Base-by-base conservation (phyloP, 805 yeast species). In the Metschnikowia lunata region DNA sequence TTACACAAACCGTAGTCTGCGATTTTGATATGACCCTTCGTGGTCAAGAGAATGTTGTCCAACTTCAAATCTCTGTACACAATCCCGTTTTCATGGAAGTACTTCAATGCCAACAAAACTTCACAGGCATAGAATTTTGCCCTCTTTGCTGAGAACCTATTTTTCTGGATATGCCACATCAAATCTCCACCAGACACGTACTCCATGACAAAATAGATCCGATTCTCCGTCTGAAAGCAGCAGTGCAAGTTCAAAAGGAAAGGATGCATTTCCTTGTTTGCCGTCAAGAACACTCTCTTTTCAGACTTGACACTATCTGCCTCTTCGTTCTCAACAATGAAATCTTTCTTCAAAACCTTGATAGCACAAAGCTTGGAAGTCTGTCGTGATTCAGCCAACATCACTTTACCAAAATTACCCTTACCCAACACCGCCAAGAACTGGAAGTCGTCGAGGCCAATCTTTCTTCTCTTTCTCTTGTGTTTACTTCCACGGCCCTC, bases 51-150 rank as follows among this genome's bases (percentile, higher is more conserved):
- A 51, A 93, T 93, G 65, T 93, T 93, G 63, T 93, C 99, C 56
- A 93, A 75, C 68, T 93, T 93, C 78, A 91, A 78, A 66, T 91
- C 99, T 71, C 99, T 87, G 67, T 93, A 93, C 39, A 93, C 86
- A 40, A 93, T 95, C 34, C 97, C 98, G 58, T 88, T 86, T 49
- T 89, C 96, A 66, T 93, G 99, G 72, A 93, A 84, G 61, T 88
- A 88, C 62, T 91, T 86, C 62, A 93, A 74, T 0, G 95, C 98
- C 43, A 93, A 69, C 50, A 91, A 72, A 2, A 93, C 97, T 64
- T 93, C 99, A 33, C 97, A 95, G 1, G 99, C 98, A 64, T 93
- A 93, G 61, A 90, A 93, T 66, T 93, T 95, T 8, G 99, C 99
- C 55, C 97, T 78, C 53, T 85, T 80, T 13, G 90, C 84, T 1